Evolutionary conservation across 108 stramenopile genomes (phyloP).

Genomic region (Cyclotella cryptica): DNA sequence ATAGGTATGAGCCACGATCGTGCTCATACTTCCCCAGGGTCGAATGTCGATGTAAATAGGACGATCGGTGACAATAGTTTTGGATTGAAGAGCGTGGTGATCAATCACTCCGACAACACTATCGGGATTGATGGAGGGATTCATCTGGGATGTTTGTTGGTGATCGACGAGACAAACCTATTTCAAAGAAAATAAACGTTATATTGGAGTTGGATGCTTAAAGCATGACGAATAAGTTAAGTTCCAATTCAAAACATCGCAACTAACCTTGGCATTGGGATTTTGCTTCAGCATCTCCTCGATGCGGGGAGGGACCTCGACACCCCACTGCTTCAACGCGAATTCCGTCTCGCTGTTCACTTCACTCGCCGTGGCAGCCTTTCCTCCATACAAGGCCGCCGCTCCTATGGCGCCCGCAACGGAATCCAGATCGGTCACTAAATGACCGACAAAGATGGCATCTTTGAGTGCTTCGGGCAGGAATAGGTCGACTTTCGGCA

Average conservation of each 20-base stretch:
- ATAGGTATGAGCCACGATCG: slow-evolving; percentile 77
- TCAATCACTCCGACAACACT: slow-evolving; percentile 81
- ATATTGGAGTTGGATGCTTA: too few species aligned
- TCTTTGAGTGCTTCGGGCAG: slow-evolving; percentile 56
- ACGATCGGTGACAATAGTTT: slow-evolving; percentile 75
- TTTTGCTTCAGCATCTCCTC: slow-evolving; percentile 57
- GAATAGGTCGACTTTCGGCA: slow-evolving; percentile 56
- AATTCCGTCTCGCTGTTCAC: slow-evolving; percentile 72
- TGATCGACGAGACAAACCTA: slow-evolving; percentile 77
- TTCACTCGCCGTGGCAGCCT: slow-evolving; percentile 58
- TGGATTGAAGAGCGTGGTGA: slow-evolving; percentile 82
- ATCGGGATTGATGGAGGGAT: slow-evolving; percentile 65
- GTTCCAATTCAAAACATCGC: too few species aligned
- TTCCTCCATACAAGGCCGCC: slow-evolving; percentile 71
- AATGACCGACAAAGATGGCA: slow-evolving; percentile 73
- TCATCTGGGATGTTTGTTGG: slow-evolving; percentile 78
- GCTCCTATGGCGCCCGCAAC: slow-evolving; percentile 79
- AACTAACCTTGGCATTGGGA: slow-evolving; percentile 42
- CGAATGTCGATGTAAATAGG: slow-evolving; percentile 86
- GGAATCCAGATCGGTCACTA: slow-evolving; percentile 80
- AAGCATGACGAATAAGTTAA: too few species aligned
- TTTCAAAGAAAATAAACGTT: too few species aligned
- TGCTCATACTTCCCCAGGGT: slow-evolving; percentile 79
- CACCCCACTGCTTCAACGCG: slow-evolving; percentile 56
- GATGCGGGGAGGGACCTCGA: slow-evolving; percentile 46